Percentiles rank a stretch among this genome's conserved stretches.
Conservation (phyloP, 257 asterid species). For the Avicennia marina region DNA sequence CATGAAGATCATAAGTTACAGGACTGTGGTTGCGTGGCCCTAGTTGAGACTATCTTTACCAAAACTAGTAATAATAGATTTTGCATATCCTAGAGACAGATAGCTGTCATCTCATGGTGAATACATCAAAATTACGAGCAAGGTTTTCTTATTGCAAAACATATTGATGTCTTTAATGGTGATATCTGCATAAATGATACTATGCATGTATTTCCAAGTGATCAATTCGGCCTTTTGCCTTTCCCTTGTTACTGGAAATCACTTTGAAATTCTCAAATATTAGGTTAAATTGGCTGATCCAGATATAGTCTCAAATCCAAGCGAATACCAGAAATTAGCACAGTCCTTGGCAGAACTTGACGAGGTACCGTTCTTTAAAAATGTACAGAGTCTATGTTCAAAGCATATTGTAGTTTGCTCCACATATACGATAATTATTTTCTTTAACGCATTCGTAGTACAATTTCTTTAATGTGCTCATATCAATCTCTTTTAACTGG, state of each 20-base stretch:
- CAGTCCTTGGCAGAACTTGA: constrained; percentile 93
- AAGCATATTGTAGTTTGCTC: background rate
- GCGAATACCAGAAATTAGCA: constrained; percentile 88
- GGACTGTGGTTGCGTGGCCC: background rate
- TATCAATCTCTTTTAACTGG: constrained; percentile 22
- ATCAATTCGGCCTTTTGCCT: constrained; percentile 8
- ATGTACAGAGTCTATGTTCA: constrained; percentile 9
- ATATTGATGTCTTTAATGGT: background rate
- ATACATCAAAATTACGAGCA: too few relatives aligned
- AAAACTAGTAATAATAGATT: background rate
- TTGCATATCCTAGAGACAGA: background rate
- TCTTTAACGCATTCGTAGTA: constrained; percentile 15
- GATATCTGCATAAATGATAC: background rate
- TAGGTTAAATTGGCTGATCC: constrained; percentile 95
- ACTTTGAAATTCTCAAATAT: constrained; percentile 6
- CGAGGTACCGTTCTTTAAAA: constrained; percentile 50
- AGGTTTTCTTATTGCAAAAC: too few relatives aligned
- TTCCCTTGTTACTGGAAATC: constrained; percentile 13
- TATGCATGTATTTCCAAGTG: constrained; percentile 10
- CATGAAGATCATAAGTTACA: background rate
- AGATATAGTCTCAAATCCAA: constrained; percentile 81
- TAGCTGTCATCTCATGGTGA: too few relatives aligned
- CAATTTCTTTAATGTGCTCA: background rate
- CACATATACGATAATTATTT: constrained; percentile 6
- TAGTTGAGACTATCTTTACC: background rate